Percentiles rank a stretch among this genome's conserved stretches.
Evolutionary conservation across 495 filamentous ascomycete genomes (phyloP).

Genomic region (Aspergillus cristatus): DNA sequence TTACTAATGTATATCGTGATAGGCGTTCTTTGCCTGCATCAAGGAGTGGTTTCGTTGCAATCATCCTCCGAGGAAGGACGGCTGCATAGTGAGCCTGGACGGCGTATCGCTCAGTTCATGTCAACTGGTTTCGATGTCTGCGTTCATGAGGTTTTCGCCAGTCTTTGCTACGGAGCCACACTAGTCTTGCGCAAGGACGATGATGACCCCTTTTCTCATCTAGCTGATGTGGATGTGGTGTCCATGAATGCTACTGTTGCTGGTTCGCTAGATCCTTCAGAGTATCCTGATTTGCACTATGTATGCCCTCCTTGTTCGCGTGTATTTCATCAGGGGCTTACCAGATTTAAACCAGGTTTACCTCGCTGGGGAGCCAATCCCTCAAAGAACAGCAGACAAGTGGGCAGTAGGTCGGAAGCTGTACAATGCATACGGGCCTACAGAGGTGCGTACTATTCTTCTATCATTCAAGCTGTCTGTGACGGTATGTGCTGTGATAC

Average conservation of each 20-base stretch:
- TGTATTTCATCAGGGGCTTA: neutral
- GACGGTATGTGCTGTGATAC: too few species aligned
- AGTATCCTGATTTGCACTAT: conserved; percentile 11
- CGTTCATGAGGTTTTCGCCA: conserved; percentile 12
- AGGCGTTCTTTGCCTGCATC: too few species aligned
- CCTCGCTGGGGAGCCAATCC: conserved; percentile 19
- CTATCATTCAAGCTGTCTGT: too few species aligned
- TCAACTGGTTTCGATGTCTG: conserved; percentile 15
- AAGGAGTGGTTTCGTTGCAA: too few species aligned
- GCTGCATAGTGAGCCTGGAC: conserved; percentile 3
- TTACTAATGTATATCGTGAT: too few species aligned
- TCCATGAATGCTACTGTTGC: conserved; percentile 17
- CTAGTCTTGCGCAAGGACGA: conserved; percentile 10
- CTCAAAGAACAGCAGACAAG: conserved; percentile 13
- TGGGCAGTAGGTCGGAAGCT: conserved; percentile 15
- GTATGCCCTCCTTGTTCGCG: neutral
- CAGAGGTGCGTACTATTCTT: conserved; percentile 6
- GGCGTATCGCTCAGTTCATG: conserved; percentile 7
- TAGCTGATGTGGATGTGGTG: conserved; percentile 10
- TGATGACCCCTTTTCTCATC: conserved; percentile 11
- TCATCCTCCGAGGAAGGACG: too few species aligned
- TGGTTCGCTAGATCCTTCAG: conserved; percentile 5
- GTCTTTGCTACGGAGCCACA: conserved; percentile 14
- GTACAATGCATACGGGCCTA: conserved; percentile 24
- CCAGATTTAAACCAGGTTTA: conserved; percentile 5